Conservation (phyloP, 2,329 filamentous ascomycete species). For the Akanthomyces muscarius region DNA sequence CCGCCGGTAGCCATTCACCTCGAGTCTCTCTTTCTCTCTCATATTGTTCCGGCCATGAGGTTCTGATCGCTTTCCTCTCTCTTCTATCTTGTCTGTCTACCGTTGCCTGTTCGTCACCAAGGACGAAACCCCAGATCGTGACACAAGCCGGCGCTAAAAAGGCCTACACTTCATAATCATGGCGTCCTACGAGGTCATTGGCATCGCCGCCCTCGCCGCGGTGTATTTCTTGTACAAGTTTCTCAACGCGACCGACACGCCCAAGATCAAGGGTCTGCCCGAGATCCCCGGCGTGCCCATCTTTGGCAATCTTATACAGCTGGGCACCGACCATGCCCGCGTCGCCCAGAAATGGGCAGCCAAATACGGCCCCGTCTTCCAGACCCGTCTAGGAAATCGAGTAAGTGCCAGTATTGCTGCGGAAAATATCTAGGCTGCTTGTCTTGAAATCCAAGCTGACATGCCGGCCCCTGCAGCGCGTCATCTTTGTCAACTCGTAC, state of each 20-base stretch:
- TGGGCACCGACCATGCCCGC: conserved; percentile 54
- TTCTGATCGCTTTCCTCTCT: background rate
- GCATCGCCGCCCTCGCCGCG: conserved; percentile 16
- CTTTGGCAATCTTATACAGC: conserved; percentile 59
- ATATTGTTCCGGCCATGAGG: background rate
- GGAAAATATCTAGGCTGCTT: background rate
- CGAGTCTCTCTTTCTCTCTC: background rate
- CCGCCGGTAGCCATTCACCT: conserved; percentile 2
- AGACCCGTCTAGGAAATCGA: conserved; percentile 64
- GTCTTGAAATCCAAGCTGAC: conserved; percentile 36
- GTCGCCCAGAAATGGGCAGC: conserved; percentile 53
- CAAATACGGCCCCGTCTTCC: conserved; percentile 61
- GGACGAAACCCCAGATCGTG: too few species aligned
- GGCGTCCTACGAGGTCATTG: conserved; percentile 14
- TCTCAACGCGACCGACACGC: conserved; percentile 48
- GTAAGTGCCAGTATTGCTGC: conserved; percentile 32
- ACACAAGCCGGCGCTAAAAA: background rate
- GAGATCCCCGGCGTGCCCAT: conserved; percentile 59
- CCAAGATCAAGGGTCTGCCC: conserved; percentile 58
- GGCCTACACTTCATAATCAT: background rate
- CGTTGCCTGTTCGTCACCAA: too few species aligned
- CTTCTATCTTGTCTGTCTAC: background rate
- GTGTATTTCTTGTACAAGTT: conserved; percentile 27
- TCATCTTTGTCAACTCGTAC: conserved; percentile 76
- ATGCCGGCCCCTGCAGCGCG: conserved; percentile 39